phyloP scores from a whole-genome alignment of 129 eudicot species.

The Ambrosia artemisiifolia region DNA sequence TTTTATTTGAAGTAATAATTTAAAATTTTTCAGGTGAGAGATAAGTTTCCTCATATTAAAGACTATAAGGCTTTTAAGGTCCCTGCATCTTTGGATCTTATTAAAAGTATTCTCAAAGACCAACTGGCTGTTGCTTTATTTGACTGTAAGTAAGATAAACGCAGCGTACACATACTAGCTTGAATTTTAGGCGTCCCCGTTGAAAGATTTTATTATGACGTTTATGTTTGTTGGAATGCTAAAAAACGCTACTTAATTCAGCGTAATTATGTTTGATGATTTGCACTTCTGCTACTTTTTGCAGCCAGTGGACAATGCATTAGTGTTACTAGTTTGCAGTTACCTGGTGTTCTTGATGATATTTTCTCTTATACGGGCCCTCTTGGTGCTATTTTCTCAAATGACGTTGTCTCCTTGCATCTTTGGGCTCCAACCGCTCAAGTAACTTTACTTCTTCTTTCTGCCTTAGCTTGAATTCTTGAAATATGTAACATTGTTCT shows the following conservation, averaged over 20 bases:
- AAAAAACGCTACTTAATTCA: background rate
- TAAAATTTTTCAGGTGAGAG: conserved; percentile 44
- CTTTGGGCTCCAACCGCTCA: conserved; percentile 99
- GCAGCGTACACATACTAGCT: background rate
- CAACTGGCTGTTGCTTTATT: conserved; percentile 75
- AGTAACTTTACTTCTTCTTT: conserved; percentile 31
- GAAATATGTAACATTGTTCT: background rate
- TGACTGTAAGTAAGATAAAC: conserved; percentile 46
- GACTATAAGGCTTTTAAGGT: conserved; percentile 55
- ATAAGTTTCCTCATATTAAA: conserved; percentile 82
- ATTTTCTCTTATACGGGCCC: conserved; percentile 82
- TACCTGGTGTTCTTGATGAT: conserved; percentile 89
- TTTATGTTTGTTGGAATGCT: background rate
- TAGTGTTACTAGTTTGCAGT: conserved; percentile 73
- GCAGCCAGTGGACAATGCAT: conserved; percentile 64
- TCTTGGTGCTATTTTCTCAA: conserved; percentile 72
- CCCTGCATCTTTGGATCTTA: conserved; percentile 47
- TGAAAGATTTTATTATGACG: background rate
- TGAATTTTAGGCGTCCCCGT: background rate
- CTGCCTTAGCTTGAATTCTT: background rate
- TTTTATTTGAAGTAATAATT: background rate
- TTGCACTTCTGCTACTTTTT: conserved; percentile 13
- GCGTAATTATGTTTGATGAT: background rate
- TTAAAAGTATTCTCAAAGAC: conserved; percentile 49
- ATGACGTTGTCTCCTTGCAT: conserved; percentile 56